Evolutionary conservation across 495 filamentous ascomycete genomes (phyloP), one percentile per base, ranked within the genome.

Genomic region (Talaromyces proteolyticus): DNA sequence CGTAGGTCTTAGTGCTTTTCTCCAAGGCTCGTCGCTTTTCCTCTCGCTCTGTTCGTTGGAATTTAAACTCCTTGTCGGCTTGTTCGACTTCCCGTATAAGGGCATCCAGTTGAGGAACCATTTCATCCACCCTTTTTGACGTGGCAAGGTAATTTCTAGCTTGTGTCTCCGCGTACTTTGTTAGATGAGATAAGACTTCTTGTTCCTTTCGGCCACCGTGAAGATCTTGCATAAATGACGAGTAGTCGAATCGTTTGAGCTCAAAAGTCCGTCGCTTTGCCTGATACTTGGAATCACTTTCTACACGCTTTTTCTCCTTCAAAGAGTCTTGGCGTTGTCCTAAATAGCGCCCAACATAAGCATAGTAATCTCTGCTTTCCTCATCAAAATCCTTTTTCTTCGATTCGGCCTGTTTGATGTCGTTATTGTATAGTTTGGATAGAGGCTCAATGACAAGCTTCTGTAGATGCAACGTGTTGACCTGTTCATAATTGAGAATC

Each of bases 331-430:
- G 89, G 41, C 91, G 81, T 60, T 96, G 93, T 37, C 93, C 91
- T 12, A 99, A 81, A 66, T 99, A 99, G 22, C 89, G 86, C 57
- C 88, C 84, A 40, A 96, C 88, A 61, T 95, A 96, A 46, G 82
- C 82, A 70, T 99, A 99, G 68, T 95, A 99, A 61, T 97, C 91
- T 59, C 91, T 88, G 66, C 91, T 96, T 59, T 97, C 93, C 55
- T 99, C 93, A 49, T 99, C 93, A 55, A 97, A 99, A 60, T 97
- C 94, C 50, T 91, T 90, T 71, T 92, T 96, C 70, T 97, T 97
- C 21, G 87, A 72, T 57, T 99, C 93, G 16, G 92, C 93, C 69
- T 96, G 91, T 67, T 99, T 99, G 72, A 99, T 96, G 54, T 99
- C 93, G 50, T 89, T 75, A 53, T 89, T 86, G 67, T 99, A 99